Evolutionary conservation across 805 yeast species (phyloP).

Genomic region (Spencermartinsiella europaea): DNA sequence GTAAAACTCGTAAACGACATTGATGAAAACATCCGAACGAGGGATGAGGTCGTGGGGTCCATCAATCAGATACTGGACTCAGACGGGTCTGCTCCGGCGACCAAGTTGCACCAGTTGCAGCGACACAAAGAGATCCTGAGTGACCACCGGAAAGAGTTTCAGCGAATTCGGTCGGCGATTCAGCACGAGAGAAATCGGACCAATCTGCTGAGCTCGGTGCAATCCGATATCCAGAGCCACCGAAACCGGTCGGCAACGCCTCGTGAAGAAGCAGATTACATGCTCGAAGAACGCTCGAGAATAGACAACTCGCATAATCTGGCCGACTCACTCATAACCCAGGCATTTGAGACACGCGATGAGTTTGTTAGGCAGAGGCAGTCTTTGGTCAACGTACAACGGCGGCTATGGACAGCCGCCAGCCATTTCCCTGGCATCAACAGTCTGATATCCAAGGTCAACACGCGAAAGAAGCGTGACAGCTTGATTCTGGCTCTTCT

Average conservation of each 20-base stretch:
- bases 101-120: conserved; percentile 73
- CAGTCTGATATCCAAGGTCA: conserved; percentile 68
- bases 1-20: conserved; percentile 39
- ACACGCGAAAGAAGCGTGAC: conserved; percentile 84
- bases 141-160: conserved; percentile 63
- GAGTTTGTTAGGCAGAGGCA: conserved; percentile 71
- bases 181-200: conserved; percentile 71
- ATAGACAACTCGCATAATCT: conserved; percentile 67
- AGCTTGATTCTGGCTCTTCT: conserved; percentile 74
- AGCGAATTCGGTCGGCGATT: conserved; percentile 52
- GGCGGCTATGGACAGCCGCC: conserved; percentile 54
- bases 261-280: conserved; percentile 57
- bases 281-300: conserved; percentile 69
- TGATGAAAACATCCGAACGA: conserved; percentile 47
- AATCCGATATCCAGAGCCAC: conserved; percentile 70
- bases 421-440: conserved; percentile 79
- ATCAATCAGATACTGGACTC: conserved; percentile 52
- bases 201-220: conserved; percentile 69
- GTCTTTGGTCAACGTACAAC: conserved; percentile 56
- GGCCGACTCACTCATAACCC: conserved; percentile 75
- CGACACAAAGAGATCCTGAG: conserved; percentile 73
- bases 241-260: conserved; percentile 35
- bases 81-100: conserved; percentile 55
- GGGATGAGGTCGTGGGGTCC: conserved; percentile 50
- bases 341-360: conserved; percentile 86